Percentiles rank a stretch among this genome's conserved stretches.
Evolutionary conservation across 495 filamentous ascomycete species (phyloP).

Genomic region (Xylaria acuta): DNA sequence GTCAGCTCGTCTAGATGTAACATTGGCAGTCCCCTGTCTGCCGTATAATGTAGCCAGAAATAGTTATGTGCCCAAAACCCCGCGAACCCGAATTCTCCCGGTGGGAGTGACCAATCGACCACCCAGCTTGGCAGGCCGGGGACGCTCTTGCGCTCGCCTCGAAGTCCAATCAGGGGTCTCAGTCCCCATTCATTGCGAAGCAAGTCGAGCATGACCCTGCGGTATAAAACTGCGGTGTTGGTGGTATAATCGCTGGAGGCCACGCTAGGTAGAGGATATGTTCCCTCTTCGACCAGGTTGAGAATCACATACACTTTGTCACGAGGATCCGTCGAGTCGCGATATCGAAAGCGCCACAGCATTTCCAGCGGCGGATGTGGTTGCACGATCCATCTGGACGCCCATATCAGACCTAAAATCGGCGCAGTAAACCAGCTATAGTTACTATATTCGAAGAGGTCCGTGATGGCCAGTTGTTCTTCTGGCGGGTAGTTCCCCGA

Average conservation of each 20-base stretch:
- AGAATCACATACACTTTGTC: slow-evolving; percentile 41
- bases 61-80: slow-evolving; percentile 20
- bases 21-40: slow-evolving; percentile 25
- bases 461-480: slow-evolving; percentile 12
- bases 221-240: slow-evolving; percentile 24
- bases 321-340: slow-evolving; percentile 36
- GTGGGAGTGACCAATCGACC: slow-evolving; percentile 23
- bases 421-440: slow-evolving; percentile 11
- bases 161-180: slow-evolving; percentile 26
- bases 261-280: slow-evolving; percentile 24
- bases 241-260: slow-evolving; percentile 29
- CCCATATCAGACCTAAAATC: slow-evolving; percentile 7
- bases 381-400: slow-evolving; percentile 11
- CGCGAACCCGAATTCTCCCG: background rate
- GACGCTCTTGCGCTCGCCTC: slow-evolving; percentile 27
- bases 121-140: slow-evolving; percentile 28
- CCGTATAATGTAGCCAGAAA: slow-evolving; percentile 8
- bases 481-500: background rate
- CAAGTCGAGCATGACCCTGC: slow-evolving; percentile 32
- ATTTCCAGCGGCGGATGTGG: slow-evolving; percentile 23
- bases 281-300: slow-evolving; percentile 25
- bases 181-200: slow-evolving; percentile 26
- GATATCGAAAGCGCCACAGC: slow-evolving; percentile 32
- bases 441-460: background rate
- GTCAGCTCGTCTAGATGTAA: slow-evolving; percentile 3